Base-by-base conservation (phyloP, 179 eudicot genomes). In the Corrigiola litoralis region DNA sequence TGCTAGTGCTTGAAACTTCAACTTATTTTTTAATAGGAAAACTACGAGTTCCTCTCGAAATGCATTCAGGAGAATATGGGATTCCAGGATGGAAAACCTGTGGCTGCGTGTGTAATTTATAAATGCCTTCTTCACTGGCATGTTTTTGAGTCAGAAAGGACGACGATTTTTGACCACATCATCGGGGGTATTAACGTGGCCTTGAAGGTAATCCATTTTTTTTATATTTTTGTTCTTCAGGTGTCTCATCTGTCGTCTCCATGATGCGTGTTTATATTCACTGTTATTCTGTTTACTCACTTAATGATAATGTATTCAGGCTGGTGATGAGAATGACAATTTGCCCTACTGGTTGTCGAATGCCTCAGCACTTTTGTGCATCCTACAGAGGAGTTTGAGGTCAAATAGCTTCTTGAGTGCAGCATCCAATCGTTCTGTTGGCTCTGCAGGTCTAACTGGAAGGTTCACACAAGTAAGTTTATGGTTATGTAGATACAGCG, bases 281-380 rank as follows among this genome's bases (percentile, higher is more conserved):
- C 55, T 51, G 49, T 3, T 61, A 23, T 13, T 18, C 20, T 10
- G 10, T 45, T 13, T n/a, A 44, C 37, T 61, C 21, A 7, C 45
- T 10, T 38, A 37, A 42, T 42, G 21, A n/a, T 16, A 62, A 38
- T 72, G 63, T 25, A 69, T 71, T 41, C 79, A 95, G 99, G 92
- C 66, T 33, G 95, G 84, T 17, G 88, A 88, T 72, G 99, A 95
- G 78, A 81, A 85, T 75, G 69, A 68, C 66, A 75, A 75, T 18
- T 80, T 95, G 80, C 97, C 99, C 32, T 95, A 88, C 75, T 95
- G 99, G 99, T 72, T 91, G 32, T 88, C 96, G 21, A 95, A 95
- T 85, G 76, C 95, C 13, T 91, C 99, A 25, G 90, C 99, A 25
- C 90, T 95, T 76, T 72, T 95, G 49, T 88, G 96, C 79, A 84